These are phyloP conservation scores for Tetrahymena malaccensis DNA, from an alignment of 73 alveolate genomes.

Conservation along the genomic window DNA sequence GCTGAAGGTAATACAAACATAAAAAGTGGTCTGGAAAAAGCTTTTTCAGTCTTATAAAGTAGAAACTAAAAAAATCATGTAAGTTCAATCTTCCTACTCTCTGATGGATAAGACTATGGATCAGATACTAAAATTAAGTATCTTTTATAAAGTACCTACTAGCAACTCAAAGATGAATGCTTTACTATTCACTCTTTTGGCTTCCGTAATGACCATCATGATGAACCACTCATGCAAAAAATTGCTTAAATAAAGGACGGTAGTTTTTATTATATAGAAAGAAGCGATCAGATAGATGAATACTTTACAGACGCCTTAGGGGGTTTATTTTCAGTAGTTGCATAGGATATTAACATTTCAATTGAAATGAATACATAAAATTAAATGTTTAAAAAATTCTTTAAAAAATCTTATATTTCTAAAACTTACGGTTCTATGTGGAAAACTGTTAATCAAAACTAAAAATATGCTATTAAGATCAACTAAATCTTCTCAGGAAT, in stretches of 20 bases:
- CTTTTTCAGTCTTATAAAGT: conserved; percentile 42
- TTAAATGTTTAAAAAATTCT: neutral
- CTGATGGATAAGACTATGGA: conserved; percentile 66
- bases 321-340: conserved; percentile 31
- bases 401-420: neutral
- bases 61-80: conserved; percentile 43
- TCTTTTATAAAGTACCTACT: neutral
- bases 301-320: conserved; percentile 40
- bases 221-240: conserved; percentile 54
- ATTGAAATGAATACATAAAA: neutral
- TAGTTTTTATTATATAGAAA: conserved; percentile 53
- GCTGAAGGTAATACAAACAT: conserved; percentile 70
- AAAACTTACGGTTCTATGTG: conserved; percentile 15
- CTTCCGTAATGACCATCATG: conserved; percentile 70
- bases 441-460: neutral
- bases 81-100: conserved; percentile 49
- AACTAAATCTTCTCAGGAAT: neutral
- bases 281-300: conserved; percentile 5
- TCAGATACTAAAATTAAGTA: neutral
- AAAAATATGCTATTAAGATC: neutral
- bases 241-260: conserved; percentile 62
- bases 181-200: conserved; percentile 77
- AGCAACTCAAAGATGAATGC: neutral
- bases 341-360: neutral
- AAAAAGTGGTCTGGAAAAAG: conserved; percentile 49